Conservation (phyloP, 768 basidiomycete genomes). For the Thelephora ganbajun region DNA sequence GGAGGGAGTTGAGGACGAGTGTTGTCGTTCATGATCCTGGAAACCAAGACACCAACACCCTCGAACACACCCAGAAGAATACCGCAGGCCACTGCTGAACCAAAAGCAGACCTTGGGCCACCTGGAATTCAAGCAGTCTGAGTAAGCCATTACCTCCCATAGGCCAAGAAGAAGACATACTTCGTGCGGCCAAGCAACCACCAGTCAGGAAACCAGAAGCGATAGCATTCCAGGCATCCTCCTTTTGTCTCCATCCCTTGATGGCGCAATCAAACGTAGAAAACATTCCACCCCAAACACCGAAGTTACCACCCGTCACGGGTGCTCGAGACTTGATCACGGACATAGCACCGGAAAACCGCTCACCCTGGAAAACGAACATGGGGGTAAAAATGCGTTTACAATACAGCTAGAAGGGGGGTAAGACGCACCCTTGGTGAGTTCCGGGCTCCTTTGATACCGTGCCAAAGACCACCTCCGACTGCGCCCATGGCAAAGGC, state of each 20-base stretch:
- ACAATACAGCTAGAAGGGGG: not conserved
- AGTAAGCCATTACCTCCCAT: not conserved
- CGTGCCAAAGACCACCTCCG: conserved; percentile 97
- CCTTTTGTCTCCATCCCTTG: conserved; percentile 93
- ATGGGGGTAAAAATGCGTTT: not conserved
- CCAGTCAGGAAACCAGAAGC: conserved; percentile 98
- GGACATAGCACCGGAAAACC: conserved; percentile 83
- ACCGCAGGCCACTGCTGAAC: conserved; percentile 91
- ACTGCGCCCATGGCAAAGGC: conserved; percentile 97
- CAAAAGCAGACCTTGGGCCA: conserved; percentile 82
- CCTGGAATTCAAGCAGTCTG: conserved; percentile 31
- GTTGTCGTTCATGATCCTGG: conserved; percentile 76
- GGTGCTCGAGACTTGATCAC: conserved; percentile 97
- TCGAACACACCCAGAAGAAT: conserved; percentile 90
- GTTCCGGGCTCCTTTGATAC: conserved; percentile 94
- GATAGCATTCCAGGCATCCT: conserved; percentile 98
- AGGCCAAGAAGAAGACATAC: conserved; percentile 34
- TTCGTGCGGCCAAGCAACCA: conserved; percentile 86
- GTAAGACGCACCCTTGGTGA: conserved; percentile 65
- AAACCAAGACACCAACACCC: conserved; percentile 88
- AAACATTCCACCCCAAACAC: conserved; percentile 96
- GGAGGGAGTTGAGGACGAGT: conserved; percentile 71
- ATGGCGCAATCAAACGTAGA: conserved; percentile 97
- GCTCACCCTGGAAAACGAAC: conserved; percentile 59
- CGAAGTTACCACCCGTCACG: conserved; percentile 95